Conservation (phyloP, 23 red algal genomes). For the Gracilaria domingensis region DNA sequence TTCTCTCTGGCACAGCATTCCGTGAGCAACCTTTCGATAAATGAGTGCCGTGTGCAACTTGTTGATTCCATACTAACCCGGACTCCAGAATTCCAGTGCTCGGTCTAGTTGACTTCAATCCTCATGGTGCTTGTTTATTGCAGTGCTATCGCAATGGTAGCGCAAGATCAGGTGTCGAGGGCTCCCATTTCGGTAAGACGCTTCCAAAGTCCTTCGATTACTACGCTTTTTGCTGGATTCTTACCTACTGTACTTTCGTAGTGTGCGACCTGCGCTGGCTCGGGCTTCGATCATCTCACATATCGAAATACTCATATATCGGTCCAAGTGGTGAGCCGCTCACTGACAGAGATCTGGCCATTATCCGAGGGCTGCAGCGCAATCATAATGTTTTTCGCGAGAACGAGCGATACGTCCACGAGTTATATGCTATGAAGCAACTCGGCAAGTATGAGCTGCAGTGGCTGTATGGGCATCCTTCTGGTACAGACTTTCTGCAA, state of each 20-base stretch:
- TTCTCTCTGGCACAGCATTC: neutral
- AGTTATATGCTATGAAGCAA: conserved; percentile 48
- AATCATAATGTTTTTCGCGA: conserved; percentile 29
- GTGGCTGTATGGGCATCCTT: conserved; percentile 57
- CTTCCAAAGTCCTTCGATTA: neutral
- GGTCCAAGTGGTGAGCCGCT: conserved; percentile 41
- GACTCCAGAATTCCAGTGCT: conserved; percentile 62
- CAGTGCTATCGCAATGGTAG: conserved; percentile 71
- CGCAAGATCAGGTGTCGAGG: conserved; percentile 47
- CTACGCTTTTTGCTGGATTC: neutral
- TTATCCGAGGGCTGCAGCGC: conserved; percentile 45
- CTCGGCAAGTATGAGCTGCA: conserved; percentile 73
- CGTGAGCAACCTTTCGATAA: neutral
- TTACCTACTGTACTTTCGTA: neutral
- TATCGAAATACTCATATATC: conserved; percentile 26
- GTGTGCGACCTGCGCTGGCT: conserved; percentile 73
- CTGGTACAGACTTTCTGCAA: conserved; percentile 41
- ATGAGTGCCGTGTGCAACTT: neutral
- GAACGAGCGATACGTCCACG: conserved; percentile 10
- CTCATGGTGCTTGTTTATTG: conserved; percentile 75
- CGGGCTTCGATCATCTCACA: conserved; percentile 69
- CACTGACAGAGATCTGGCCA: conserved; percentile 46
- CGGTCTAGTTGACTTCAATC: conserved; percentile 79
- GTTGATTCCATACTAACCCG: neutral
- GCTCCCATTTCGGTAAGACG: conserved; percentile 31